A percentile compares a stretch with the other conserved stretches of the same genome.
These are phyloP conservation scores for Coniochaeta prunicola DNA, from an alignment of 2,329 filamentous ascomycete genomes.

Conservation along the genomic window DNA sequence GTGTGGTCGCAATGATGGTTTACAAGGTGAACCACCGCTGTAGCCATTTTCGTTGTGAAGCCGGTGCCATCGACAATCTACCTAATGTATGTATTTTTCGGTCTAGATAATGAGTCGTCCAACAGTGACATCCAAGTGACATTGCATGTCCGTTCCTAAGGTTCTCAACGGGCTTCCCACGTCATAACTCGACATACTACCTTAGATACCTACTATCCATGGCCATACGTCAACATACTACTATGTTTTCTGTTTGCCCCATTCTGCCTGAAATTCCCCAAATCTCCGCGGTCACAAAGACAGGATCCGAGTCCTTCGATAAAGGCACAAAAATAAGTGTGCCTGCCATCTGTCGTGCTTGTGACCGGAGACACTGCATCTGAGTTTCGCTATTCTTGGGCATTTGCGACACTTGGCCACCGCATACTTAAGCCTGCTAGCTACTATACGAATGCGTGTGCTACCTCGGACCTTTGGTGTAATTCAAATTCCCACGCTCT, in stretches of 20 bases:
- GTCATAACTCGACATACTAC: neutral
- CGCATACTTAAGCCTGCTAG: neutral
- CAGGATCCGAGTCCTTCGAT: neutral
- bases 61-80: neutral
- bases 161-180: no score
- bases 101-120: no score
- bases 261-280: neutral
- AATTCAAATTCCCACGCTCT: neutral
- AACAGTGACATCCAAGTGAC: no score
- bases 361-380: neutral
- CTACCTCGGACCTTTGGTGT: neutral
- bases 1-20: neutral
- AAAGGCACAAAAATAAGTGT: neutral
- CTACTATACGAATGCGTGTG: neutral
- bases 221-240: neutral
- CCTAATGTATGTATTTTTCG: neutral
- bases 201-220: neutral
- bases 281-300: neutral
- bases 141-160: no score
- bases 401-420: neutral
- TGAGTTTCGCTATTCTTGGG: neutral
- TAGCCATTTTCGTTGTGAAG: neutral
- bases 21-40: neutral
- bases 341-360: neutral
- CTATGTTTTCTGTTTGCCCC: neutral